phyloP scores from a whole-genome alignment of 1,284 basidiomycete species.

The Apiotrichum mycotoxinovorans region DNA sequence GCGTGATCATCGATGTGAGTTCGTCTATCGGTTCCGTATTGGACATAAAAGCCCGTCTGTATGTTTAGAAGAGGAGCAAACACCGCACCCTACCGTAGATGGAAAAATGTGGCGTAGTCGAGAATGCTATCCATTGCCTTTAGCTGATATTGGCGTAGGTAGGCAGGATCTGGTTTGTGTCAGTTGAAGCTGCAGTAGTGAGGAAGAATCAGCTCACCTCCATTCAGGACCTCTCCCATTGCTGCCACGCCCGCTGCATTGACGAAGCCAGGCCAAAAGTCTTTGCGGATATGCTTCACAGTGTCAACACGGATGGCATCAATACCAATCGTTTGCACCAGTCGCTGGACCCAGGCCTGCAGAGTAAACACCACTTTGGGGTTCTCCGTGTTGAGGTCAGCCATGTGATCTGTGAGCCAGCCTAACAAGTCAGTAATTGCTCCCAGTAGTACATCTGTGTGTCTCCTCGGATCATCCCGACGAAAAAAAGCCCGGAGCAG shows the following conservation, averaged over 20 bases:
- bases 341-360: slow-evolving; percentile 50
- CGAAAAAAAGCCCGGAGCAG: not conserved
- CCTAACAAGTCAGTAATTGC: slow-evolving; percentile 22
- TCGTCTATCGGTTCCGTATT: slow-evolving; percentile 26
- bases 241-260: slow-evolving; percentile 50
- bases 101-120: slow-evolving; percentile 58
- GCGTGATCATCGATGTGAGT: slow-evolving; percentile 39
- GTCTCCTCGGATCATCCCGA: not conserved
- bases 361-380: slow-evolving; percentile 45
- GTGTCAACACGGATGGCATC: slow-evolving; percentile 54
- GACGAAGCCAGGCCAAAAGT: slow-evolving; percentile 54
- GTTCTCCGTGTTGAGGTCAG: slow-evolving; percentile 54
- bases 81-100: slow-evolving; percentile 31
- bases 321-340: slow-evolving; percentile 49
- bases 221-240: slow-evolving; percentile 53
- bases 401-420: slow-evolving; percentile 51
- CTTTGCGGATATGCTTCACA: slow-evolving; percentile 54
- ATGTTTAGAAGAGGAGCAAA: not conserved
- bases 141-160: slow-evolving; percentile 45
- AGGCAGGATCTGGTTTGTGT: slow-evolving; percentile 35
- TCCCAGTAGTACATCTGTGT: not conserved
- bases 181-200: not conserved
- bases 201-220: slow-evolving; percentile 32
- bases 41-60: slow-evolving; percentile 41
- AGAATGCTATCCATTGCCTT: slow-evolving; percentile 56